phyloP scores from a whole-genome alignment of 352 stramenopile genomes.

The Blastocystis sp. region DNA sequence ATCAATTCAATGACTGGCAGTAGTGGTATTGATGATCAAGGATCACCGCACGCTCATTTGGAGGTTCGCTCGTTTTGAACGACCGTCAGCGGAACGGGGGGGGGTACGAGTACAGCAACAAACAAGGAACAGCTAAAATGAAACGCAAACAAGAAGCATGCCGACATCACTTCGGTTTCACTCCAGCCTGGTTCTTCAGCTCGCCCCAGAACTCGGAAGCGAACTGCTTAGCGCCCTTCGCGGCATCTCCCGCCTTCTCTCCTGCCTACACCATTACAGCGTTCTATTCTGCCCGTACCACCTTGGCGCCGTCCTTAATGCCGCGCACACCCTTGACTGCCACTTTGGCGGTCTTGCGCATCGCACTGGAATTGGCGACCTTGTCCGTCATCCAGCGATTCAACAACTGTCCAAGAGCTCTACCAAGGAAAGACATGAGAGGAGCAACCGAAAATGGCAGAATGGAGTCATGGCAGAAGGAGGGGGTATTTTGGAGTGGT shows the following conservation, averaged over 20 bases:
- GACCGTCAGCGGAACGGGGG: background rate
- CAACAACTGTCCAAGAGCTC: constrained; percentile 13
- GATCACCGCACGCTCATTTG: background rate
- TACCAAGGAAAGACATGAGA: constrained; percentile 31
- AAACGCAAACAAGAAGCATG: background rate
- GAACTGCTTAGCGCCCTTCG: constrained; percentile 12
- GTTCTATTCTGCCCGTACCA: background rate
- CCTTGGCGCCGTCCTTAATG: constrained; percentile 17
- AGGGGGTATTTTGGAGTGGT: too few relatives aligned
- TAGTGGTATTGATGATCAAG: background rate
- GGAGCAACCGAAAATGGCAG: too few relatives aligned
- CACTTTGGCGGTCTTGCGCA: constrained; percentile 16
- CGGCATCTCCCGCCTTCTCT: constrained; percentile 8
- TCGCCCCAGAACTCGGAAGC: constrained; percentile 13
- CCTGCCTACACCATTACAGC: constrained; percentile 3
- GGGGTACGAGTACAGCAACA: too few relatives aligned
- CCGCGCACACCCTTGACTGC: constrained; percentile 7
- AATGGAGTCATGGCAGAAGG: too few relatives aligned
- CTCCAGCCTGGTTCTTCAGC: constrained; percentile 4
- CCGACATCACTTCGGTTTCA: background rate
- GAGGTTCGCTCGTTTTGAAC: background rate
- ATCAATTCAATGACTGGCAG: background rate
- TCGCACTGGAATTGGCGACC: background rate
- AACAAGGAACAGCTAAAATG: background rate
- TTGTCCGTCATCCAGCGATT: constrained; percentile 25